Evolutionary conservation across 495 filamentous ascomycete species (phyloP).

Genomic region (Penicillium longicatenatum): DNA sequence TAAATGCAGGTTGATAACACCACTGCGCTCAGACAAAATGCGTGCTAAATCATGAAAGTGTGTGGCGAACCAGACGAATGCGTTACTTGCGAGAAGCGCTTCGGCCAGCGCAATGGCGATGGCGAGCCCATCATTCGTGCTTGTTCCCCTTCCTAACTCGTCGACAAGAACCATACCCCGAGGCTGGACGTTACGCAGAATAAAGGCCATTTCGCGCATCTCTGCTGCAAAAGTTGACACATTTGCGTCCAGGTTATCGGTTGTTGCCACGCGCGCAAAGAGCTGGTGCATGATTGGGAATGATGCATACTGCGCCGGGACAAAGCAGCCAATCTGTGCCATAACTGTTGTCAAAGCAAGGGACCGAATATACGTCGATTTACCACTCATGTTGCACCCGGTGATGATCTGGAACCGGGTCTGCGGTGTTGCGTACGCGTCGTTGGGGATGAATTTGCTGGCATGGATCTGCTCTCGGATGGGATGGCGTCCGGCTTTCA

Average conservation of each 20-base stretch:
- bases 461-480: slow-evolving; percentile 73
- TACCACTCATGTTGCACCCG: slow-evolving; percentile 99
- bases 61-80: slow-evolving; percentile 88
- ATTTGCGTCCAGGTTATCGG: slow-evolving; percentile 89
- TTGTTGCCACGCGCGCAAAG: slow-evolving; percentile 82
- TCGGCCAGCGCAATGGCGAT: slow-evolving; percentile 90
- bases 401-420: slow-evolving; percentile 90
- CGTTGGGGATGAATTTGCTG: slow-evolving; percentile 79
- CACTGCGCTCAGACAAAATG: slow-evolving; percentile 70
- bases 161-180: slow-evolving; percentile 84
- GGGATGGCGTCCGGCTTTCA: slow-evolving; percentile 82
- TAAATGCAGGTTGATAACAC: slow-evolving; percentile 81
- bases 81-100: slow-evolving; percentile 73
- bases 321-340: slow-evolving; percentile 91
- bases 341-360: slow-evolving; percentile 85
- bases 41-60: slow-evolving; percentile 84
- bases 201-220: slow-evolving; percentile 95
- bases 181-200: slow-evolving; percentile 74
- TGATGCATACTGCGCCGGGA: slow-evolving; percentile 80
- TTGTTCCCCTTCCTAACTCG: slow-evolving; percentile 91
- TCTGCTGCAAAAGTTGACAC: slow-evolving; percentile 92
- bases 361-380: slow-evolving; percentile 90
- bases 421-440: slow-evolving; percentile 78
- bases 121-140: slow-evolving; percentile 81
- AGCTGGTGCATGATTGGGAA: slow-evolving; percentile 81